Base-by-base conservation (phyloP, 352 stramenopile genomes). In the Globisporangium cylindrosporum region DNA sequence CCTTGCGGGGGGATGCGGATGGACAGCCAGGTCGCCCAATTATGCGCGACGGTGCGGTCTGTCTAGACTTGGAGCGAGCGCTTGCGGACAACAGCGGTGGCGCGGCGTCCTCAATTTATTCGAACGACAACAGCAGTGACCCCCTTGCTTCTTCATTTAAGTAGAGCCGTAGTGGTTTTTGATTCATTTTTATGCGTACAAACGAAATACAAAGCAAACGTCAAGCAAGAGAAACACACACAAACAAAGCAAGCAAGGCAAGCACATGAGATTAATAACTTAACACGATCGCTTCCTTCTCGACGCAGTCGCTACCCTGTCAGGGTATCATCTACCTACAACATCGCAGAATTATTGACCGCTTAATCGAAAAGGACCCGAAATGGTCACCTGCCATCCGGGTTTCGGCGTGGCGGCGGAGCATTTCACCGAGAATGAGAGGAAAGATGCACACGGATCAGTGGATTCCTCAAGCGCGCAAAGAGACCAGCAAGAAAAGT, bases 131-230 rank as follows among this genome's bases (percentile, higher is more conserved):
- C 55, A 60, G 55, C 55, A 59, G 32, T 2, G 55, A 61, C 20
- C 55, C 54, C 15, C 36, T 51, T 65, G 36, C 58, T 24, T 64
- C 58, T 63, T 64, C 38, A 46, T 41, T 25, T 20, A 32, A 46
- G 55, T 62, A 62, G 56, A 62, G 32, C 56, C 43, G 56, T 29
- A 62, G 56, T 62, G 56, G 56, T 64, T 64, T 64, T 53, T 55
- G 59, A 53, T 64, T 41, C 53, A 54, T 59, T 59, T 64, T 64
- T 38, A 34, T 59, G 48, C 60, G 60, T 55, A 43, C 7, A 15
- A 65, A 43, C n/a, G 20, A 59, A 66, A 66, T 49, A 59, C 24
- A 66, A 36, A 54, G 48, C 54, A 65, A 43, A 34, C 10, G 38
- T 27, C 27, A n/a, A 64, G 41, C 41, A 51, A 64, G 22, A n/a